A percentile compares a stretch with the other conserved stretches of the same genome.
These are phyloP conservation scores for Penicillium sp. DNA, from an alignment of 2,329 filamentous ascomycete genomes.

Conservation along the genomic window DNA sequence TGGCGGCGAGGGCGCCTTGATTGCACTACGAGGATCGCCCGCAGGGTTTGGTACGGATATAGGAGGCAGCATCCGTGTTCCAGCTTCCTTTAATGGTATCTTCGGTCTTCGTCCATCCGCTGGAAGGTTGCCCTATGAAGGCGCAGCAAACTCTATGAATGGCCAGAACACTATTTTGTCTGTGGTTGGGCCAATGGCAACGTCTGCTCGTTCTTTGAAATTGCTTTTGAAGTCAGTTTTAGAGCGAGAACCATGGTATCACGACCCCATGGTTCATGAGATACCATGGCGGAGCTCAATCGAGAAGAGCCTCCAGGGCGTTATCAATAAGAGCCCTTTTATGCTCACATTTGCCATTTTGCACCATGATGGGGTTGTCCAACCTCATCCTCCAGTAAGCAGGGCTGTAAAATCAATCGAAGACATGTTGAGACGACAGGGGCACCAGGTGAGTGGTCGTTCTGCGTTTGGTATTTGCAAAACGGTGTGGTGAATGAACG, in stretches of 20 bases:
- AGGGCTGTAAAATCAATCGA: not conserved
- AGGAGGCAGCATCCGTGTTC: constrained; percentile 1
- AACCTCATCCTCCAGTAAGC: not conserved
- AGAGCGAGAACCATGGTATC: not conserved
- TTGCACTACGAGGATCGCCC: constrained; percentile 23
- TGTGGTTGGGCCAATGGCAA: not conserved
- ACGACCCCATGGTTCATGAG: not conserved
- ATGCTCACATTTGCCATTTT: not conserved
- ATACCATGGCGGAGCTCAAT: not conserved
- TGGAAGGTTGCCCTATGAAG: not conserved
- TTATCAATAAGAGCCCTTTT: not conserved
- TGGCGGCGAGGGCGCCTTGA: constrained; percentile 25
- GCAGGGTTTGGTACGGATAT: constrained; percentile 27
- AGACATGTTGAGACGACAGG: not conserved
- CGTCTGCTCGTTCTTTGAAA: not conserved
- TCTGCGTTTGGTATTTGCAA: too few species aligned
- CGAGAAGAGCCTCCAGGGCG: not conserved
- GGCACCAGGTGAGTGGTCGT: not conserved
- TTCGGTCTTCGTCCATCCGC: not conserved
- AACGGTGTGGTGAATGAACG: not conserved
- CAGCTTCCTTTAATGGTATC: not conserved
- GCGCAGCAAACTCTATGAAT: not conserved
- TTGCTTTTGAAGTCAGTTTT: not conserved
- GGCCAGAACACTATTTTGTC: not conserved
- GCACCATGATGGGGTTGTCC: not conserved